Evolutionary conservation across 108 stramenopile species (phyloP), one percentile per base, ranked within the genome.

Genomic region (Skeletonema potamos): DNA sequence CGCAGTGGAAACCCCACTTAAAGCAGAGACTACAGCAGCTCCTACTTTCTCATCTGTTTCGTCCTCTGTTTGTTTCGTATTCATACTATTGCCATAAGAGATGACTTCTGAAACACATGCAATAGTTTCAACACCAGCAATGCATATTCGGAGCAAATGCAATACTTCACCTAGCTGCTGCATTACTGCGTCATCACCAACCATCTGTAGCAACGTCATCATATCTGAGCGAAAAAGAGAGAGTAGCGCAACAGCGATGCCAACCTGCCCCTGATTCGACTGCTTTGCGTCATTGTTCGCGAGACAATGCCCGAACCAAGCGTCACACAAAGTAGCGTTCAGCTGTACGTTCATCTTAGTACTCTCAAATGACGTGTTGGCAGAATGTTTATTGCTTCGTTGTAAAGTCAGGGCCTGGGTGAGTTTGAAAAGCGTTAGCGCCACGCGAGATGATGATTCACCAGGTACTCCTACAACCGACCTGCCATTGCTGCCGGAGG

Each of bases 281-380:
- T 66, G 68, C 36, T 74, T 81, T 15, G 80, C 28, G 46, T 81
- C 80, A 39, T 81, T 73, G 39, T 81, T 81, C 58, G 62, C 68
- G 58, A 81, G 66, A 39, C 80, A 81, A 18, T 59, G 56, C 17
- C 80, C 80, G 36, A 74, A 33, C 80, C 80, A 81, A 13, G 73
- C 73, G 43, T 81, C 80, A 18, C 74, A 73, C 28, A 70, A 30
- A 59, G 66, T 39, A 3, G 69, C 68, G 22, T 58, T 58, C 33
- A 70, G 18, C 33, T n/a, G 63, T n/a, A 60, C 39, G 41, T 48
- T 22, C 2, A 22, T 20, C 22, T 51, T 51, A 1, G n/a, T 51
- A 9, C 48, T 51, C 22, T 51, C 48, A 22, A 51, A 51, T 24
- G 48, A 51, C 20, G 48, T 51, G 48, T 51, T 51, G 20, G 48